Percentiles rank a stretch among this genome's conserved stretches.
phyloP scores from a whole-genome alignment of 2,329 filamentous ascomycete genomes.

The Paecilomyces sp. region DNA sequence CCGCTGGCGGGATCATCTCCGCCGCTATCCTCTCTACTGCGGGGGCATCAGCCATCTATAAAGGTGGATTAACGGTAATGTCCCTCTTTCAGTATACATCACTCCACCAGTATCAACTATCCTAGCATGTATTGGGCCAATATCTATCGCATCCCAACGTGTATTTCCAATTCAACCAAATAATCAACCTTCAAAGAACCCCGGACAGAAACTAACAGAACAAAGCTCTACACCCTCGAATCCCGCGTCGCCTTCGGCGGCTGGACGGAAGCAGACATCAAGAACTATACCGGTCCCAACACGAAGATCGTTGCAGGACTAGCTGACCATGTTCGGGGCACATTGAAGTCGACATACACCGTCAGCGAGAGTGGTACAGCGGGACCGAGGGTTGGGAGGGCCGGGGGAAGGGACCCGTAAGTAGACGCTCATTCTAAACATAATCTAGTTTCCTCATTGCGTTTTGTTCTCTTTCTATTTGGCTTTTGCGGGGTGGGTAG shows the following conservation, averaged over 20 bases:
- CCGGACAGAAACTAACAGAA: not conserved
- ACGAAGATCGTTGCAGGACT: conserved; percentile 50
- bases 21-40: conserved; percentile 52
- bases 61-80: conserved; percentile 51
- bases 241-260: conserved; percentile 53
- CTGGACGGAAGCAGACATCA: conserved; percentile 50
- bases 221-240: conserved; percentile 49
- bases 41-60: conserved; percentile 53
- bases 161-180: not conserved
- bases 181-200: not conserved
- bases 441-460: not conserved
- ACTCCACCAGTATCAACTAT: not conserved
- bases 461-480: not conserved
- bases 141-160: not conserved
- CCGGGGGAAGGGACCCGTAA: conserved; percentile 47
- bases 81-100: not conserved
- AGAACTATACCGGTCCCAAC: conserved; percentile 53
- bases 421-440: conserved; percentile 4
- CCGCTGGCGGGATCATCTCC: conserved; percentile 56
- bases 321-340: conserved; percentile 50
- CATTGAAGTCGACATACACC: conserved; percentile 50
- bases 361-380: conserved; percentile 56
- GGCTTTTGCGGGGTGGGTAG: not conserved
- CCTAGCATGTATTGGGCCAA: too few species aligned
- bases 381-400: conserved; percentile 54